Evolutionary conservation across 2,329 filamentous ascomycete genomes (phyloP).

Genomic region (Aspergillus costaricaensis): DNA sequence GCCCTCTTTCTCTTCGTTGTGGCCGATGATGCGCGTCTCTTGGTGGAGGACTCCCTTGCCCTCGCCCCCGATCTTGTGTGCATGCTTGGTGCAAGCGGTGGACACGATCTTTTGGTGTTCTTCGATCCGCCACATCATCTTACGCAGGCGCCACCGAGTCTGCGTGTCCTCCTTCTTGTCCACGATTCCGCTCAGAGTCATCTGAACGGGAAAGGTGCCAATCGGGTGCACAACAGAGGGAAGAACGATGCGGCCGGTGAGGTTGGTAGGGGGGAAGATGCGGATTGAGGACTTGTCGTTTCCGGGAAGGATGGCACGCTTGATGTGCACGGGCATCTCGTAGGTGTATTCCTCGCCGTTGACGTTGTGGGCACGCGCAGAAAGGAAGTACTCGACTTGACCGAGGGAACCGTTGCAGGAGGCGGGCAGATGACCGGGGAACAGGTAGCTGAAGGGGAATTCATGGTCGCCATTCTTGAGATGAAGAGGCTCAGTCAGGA

Average conservation of each 20-base stretch:
- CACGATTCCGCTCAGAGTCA: constrained; percentile 84
- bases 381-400: constrained; percentile 76
- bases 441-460: constrained; percentile 85
- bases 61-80: constrained; percentile 63
- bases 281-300: constrained; percentile 85
- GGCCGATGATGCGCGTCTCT: constrained; percentile 75
- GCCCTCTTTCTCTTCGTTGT: constrained; percentile 77
- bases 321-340: constrained; percentile 69
- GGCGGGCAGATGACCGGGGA: constrained; percentile 83
- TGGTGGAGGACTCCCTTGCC: constrained; percentile 73
- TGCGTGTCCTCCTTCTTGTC: constrained; percentile 68
- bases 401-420: constrained; percentile 74
- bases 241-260: constrained; percentile 81
- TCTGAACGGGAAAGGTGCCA: constrained; percentile 74
- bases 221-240: constrained; percentile 83
- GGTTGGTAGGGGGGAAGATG: constrained; percentile 93
- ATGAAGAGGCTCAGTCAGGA: constrained; percentile 59
- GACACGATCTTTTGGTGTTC: constrained; percentile 80
- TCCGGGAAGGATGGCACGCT: constrained; percentile 76
- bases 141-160: constrained; percentile 86
- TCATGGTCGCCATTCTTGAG: constrained; percentile 63
- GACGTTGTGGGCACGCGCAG: constrained; percentile 64
- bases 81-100: constrained; percentile 76
- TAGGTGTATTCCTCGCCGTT: constrained; percentile 65
- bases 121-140: constrained; percentile 90